Base-by-base conservation (phyloP, 345 rosid genomes). In the Rhodomyrtus tomentosa region DNA sequence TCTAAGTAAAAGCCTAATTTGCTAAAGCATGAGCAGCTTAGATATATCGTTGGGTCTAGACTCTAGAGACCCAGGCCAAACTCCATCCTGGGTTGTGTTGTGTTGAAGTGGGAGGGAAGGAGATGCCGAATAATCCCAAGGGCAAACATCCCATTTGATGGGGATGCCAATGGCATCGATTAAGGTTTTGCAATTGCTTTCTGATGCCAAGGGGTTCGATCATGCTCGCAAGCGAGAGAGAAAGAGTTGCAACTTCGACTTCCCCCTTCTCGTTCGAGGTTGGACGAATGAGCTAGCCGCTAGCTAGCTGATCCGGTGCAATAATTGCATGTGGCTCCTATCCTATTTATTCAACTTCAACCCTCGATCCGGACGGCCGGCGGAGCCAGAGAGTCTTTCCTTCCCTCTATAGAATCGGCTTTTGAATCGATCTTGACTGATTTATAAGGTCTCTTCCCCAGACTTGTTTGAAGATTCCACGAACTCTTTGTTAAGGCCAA, bases 21-120 rank as follows among this genome's bases (percentile, higher is more conserved):
- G 40, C 73, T 0, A 29, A 1, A 9, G 16, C 38, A 56, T 1
- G 20, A 58, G 72, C 0, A 0, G 72, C 72, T 58, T 8, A n/a
- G n/a, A n/a, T n/a, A n/a, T n/a, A 5, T 59, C n/a, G 40, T 29
- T 59, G 73, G 9, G 18, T 15, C 36, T 3, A 15, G 40, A 3
- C 8, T 15, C 36, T 3, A 15, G 40, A 3, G 10, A 9, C 29
- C 73, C 73, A 14, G 10, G 0, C 21, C 73, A 59, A 59, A 29
- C 5, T 29, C 73, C 22, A 59, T 21, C 18, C 3, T 3, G 7
- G 18, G 27, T 58, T 58, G 20, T n/a, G 27, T 58, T 58, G 20
- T n/a, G 36, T 58, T n/a, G 38, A 58, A 29, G 36, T 58, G 29
- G 72, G 38, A 58, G 4, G 18, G 2, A 58, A 58, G 0, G 36